These are phyloP conservation scores for Fusarium algeriense DNA, from an alignment of 2,329 filamentous ascomycete genomes.

Conservation along the genomic window DNA sequence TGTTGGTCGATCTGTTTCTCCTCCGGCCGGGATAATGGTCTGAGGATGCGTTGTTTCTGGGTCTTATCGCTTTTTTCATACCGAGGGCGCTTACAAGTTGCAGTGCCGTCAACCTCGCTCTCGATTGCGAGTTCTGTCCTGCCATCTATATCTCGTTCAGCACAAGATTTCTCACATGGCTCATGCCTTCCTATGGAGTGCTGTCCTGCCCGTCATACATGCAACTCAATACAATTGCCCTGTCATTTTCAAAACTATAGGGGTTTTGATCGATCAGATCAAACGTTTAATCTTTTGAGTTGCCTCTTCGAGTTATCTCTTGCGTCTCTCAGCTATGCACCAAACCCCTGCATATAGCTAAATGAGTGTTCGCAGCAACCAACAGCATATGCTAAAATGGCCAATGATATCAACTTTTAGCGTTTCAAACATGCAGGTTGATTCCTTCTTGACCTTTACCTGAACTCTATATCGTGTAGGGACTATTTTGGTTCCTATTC, in stretches of 20 bases:
- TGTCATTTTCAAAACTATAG: background rate
- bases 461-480: background rate
- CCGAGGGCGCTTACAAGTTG: constrained; percentile 11
- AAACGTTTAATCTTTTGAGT: background rate
- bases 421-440: constrained; percentile 26
- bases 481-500: constrained; percentile 5
- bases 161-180: background rate
- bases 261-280: background rate
- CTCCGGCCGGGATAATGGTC: background rate
- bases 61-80: background rate
- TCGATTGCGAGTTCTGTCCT: background rate
- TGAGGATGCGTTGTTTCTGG: background rate
- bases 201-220: background rate
- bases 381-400: constrained; percentile 54
- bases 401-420: constrained; percentile 31
- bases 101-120: background rate
- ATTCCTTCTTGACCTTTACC: background rate
- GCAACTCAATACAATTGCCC: background rate
- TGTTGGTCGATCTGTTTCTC: constrained; percentile 23
- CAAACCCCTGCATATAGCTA: constrained; percentile 26
- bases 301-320: background rate
- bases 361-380: constrained; percentile 35
- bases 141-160: background rate
- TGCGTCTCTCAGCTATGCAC: background rate
- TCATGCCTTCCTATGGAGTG: background rate